Evolutionary conservation across 2,329 filamentous ascomycete species (phyloP).

Genomic region (Penicillium decumbens): DNA sequence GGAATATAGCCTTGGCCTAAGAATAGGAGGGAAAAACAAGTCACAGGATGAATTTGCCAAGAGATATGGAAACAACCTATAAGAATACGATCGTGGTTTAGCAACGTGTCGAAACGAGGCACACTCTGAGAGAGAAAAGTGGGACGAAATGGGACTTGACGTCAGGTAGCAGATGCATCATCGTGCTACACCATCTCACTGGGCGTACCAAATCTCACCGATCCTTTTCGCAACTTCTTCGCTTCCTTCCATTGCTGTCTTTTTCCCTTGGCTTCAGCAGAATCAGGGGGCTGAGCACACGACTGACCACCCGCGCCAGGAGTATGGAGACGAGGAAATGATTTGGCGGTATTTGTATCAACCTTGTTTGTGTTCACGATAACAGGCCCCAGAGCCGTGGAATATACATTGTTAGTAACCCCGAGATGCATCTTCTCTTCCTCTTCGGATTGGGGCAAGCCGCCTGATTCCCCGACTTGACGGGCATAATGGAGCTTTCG

Average conservation of each 20-base stretch:
- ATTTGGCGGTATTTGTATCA: background rate
- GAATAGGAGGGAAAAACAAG: background rate
- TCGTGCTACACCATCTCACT: conserved; percentile 7
- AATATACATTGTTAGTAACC: background rate
- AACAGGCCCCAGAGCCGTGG: background rate
- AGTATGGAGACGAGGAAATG: background rate
- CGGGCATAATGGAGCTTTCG: conserved; percentile 69
- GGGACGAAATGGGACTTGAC: conserved; percentile 6
- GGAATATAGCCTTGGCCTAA: too few species aligned
- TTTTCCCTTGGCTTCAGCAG: background rate
- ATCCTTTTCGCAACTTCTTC: background rate
- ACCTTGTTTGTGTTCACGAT: background rate
- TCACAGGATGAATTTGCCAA: background rate
- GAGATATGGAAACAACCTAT: background rate
- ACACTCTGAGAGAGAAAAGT: conserved; percentile 3
- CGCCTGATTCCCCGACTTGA: conserved; percentile 30
- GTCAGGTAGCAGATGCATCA: background rate
- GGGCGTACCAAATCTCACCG: background rate
- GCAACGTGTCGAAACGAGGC: background rate
- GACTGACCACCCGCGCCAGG: background rate
- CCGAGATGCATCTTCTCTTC: background rate
- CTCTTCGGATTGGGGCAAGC: conserved; percentile 1
- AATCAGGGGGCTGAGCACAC: background rate
- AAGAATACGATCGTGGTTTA: conserved; percentile 5
- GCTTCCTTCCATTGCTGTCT: background rate